Evolutionary conservation across 768 basidiomycete genomes (phyloP).

Genomic region (Russula ochroleuca): DNA sequence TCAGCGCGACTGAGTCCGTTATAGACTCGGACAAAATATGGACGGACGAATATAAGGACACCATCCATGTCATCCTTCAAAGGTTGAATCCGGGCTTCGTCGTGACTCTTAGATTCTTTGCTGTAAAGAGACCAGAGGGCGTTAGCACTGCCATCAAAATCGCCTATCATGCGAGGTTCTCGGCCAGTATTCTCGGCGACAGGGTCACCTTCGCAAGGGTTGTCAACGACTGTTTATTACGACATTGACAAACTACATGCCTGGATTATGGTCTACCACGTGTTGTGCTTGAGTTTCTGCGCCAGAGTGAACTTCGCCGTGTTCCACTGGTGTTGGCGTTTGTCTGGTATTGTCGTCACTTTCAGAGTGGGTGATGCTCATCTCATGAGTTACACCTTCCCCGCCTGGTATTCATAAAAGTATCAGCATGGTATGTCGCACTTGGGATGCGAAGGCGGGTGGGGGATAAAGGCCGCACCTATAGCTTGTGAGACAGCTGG

Average conservation of each 20-base stretch:
- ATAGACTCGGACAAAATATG: background rate
- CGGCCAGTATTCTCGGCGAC: background rate
- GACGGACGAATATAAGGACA: conserved; percentile 39
- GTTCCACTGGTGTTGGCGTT: background rate
- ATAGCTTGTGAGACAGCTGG: background rate
- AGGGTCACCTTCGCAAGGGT: background rate
- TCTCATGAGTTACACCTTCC: background rate
- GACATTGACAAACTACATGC: background rate
- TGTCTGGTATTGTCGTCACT: background rate
- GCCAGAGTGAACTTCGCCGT: background rate
- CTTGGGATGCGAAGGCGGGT: background rate
- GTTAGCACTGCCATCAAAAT: conserved; percentile 37
- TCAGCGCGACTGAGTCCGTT: background rate
- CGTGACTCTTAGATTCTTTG: conserved; percentile 6
- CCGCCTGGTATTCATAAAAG: too few species aligned
- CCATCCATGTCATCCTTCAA: conserved; percentile 43
- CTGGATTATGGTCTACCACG: background rate
- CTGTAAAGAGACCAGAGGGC: conserved; percentile 39
- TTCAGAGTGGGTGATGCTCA: background rate
- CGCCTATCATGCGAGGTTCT: background rate
- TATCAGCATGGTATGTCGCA: too few species aligned
- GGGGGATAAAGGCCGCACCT: background rate
- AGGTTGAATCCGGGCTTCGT: conserved; percentile 33
- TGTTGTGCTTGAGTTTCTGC: background rate
- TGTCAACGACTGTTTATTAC: background rate